Base-by-base conservation (phyloP, 2,329 filamentous ascomycete species). In the Myriangium duriaei region DNA sequence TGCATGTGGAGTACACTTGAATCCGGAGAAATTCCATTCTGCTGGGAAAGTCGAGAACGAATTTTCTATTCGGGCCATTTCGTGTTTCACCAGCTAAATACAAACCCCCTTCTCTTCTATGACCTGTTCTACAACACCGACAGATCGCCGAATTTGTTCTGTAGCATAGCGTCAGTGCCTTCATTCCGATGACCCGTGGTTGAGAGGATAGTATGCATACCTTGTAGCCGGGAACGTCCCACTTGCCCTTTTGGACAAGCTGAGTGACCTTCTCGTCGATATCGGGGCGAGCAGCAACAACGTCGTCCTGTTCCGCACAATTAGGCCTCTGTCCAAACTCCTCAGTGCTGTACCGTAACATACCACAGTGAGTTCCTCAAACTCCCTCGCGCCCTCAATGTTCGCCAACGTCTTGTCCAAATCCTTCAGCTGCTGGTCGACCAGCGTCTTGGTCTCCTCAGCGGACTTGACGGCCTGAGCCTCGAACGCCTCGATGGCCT, bases 61-160 rank as follows among this genome's bases (percentile, higher is more conserved):
- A 15, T 19, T 18, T 11, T 39, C 36, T 32, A 39, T 39, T 39
- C 36, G 26, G 18, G 30, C 36, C 29, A 11, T 30, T 30, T 32
- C 13, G 9, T 16, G n/a, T 7, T 39, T 13, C 15, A 39, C 30
- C 16, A 12, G 36, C 36, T 39, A 39, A 37, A 39, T 39, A 39
- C 36, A 39, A 11, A 15, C 29, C 18, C 36, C n/a, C n/a, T n/a
- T n/a, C n/a, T n/a, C 21, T 26, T 26, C 21, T 7, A 30, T 29
- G 17, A 16, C 35, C 54, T 55, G 61, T n/a, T 74, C 76, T 94
- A 98, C 64, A 96, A 72, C 54, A 93, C 69, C 55, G 91, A 88
- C 55, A 96, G 79, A 63, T 96, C 87, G 71, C 91, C 91, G 67
- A 96, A 98, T 76, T 87, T 93, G 77, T 98, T 91, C 88, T 96